Percentiles rank a stretch among this genome's conserved stretches.
Evolutionary conservation across 768 basidiomycete species (phyloP).

Genomic region (Mycena floridula): DNA sequence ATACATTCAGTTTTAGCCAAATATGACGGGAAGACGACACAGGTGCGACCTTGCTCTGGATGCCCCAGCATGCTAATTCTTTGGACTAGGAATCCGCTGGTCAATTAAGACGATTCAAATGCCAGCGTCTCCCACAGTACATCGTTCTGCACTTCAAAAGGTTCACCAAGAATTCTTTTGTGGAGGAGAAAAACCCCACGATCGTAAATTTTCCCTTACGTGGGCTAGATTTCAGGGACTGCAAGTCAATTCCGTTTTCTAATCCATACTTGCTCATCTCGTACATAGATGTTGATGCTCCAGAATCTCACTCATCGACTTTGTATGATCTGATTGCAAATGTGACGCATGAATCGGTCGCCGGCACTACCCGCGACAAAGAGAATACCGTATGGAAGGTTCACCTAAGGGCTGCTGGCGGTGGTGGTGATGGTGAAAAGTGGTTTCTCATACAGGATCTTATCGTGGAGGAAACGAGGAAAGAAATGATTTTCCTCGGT

Average conservation of each 20-base stretch:
- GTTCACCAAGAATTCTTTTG: conserved; percentile 93
- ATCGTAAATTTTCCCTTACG: conserved; percentile 96
- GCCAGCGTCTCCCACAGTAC: conserved; percentile 84
- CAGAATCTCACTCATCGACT: conserved; percentile 51
- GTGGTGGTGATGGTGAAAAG: conserved; percentile 78
- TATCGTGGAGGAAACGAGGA: conserved; percentile 92
- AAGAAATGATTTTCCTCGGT: conserved; percentile 96
- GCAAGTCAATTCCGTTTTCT: conserved; percentile 43
- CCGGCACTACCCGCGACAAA: conserved; percentile 92
- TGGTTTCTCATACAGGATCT: conserved; percentile 98
- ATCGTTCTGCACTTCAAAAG: conserved; percentile 94
- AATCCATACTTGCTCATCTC: conserved; percentile 14
- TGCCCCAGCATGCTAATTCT: too few relatives aligned
- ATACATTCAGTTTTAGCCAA: conserved; percentile 87
- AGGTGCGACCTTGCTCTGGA: conserved; percentile 44
- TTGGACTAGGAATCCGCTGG: conserved; percentile 69
- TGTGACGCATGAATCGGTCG: conserved; percentile 90
- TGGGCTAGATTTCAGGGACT: conserved; percentile 88
- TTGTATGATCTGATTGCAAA: conserved; percentile 95
- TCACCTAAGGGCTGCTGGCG: conserved; percentile 70
- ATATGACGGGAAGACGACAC: conserved; percentile 88
- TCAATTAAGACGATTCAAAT: conserved; percentile 84
- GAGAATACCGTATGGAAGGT: conserved; percentile 92
- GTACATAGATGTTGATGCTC: conserved; percentile 69
- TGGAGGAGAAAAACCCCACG: conserved; percentile 98